Base-by-base conservation (phyloP, 306 rosid genomes). In the Notholithocarpus densiflorus region DNA sequence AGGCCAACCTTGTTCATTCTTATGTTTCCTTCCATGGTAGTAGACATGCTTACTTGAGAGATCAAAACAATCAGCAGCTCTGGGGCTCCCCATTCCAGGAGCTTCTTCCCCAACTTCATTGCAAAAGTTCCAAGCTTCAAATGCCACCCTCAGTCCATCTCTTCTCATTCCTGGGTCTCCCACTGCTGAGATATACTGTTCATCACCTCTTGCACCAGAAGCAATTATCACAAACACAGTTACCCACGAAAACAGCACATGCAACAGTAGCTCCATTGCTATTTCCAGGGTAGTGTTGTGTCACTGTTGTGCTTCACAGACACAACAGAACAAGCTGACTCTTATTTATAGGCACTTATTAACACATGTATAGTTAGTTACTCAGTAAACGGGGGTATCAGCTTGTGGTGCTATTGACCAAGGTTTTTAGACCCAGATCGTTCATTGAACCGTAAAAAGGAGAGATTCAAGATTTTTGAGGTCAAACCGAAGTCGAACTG, bases 91-190 rank as follows among this genome's bases (percentile, higher is more conserved):
- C 91, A 85, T 89, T 40, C 59, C 66, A 73, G 97, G 93, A 81
- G 97, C 92, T 86, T 93, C 95, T 79, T 81, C 57, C 4, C 91
- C 97, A 81, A 91, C 98, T 82, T 93, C 97, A 82, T 93, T 91
- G 90, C 98, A 93, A 68, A 93, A 93, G 82, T 90, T 93, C 98
- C 98, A 90, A 86, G 91, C 94, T 81, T 93, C 98, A 80, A 93
- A 89, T 56, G 88, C 98, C 53, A 93, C 94, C 62, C 97, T 89
- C n/a, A 91, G 82, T 18, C 68, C 88, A 86, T 93, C 92, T 73
- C 92, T 91, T 73, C 71, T 76, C 97, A 93, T 93, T 88, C 95
- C 97, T 4, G 97, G 93, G 76, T 93, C 98, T 75, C 97, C 98
- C 53, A 91, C 91, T 0, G 90, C 92, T 5, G 97, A 89, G 60